These are phyloP conservation scores for Asterella californica DNA, from an alignment of 225 moss, liverwort and hornwort genomes.

Conservation along the genomic window DNA sequence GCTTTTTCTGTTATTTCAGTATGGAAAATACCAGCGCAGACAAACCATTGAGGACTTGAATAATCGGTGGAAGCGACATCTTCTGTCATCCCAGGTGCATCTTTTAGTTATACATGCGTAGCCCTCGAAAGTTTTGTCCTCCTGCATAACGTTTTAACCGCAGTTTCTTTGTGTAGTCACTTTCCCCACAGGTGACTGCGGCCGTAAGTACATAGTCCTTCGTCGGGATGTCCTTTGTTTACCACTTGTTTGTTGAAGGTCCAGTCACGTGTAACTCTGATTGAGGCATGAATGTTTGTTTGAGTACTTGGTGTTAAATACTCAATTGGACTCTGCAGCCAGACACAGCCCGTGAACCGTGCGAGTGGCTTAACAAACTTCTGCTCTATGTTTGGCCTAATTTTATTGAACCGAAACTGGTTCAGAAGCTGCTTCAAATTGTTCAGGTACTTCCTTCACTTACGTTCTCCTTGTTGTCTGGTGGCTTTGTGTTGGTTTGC, in stretches of 20 bases:
- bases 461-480: background rate
- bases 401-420: conserved; percentile 87
- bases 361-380: conserved; percentile 95
- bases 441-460: conserved; percentile 52
- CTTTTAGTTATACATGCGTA: background rate
- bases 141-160: background rate
- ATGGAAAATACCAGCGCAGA: conserved; percentile 72
- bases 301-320: background rate
- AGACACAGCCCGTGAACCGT: conserved; percentile 84
- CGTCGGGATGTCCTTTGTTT: background rate
- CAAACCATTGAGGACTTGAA: conserved; percentile 72
- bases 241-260: background rate
- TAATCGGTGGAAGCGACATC: conserved; percentile 85
- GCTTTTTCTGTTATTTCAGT: conserved; percentile 41
- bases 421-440: conserved; percentile 55
- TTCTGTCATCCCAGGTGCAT: conserved; percentile 63
- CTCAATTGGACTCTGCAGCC: conserved; percentile 49
- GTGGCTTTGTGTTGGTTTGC: background rate
- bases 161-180: background rate
- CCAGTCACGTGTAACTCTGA: background rate
- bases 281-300: background rate
- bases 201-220: background rate
- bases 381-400: conserved; percentile 89
- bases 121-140: background rate
- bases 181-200: background rate